Base-by-base conservation (phyloP, 345 rosid species). In the Pseudoturritis turrita region DNA sequence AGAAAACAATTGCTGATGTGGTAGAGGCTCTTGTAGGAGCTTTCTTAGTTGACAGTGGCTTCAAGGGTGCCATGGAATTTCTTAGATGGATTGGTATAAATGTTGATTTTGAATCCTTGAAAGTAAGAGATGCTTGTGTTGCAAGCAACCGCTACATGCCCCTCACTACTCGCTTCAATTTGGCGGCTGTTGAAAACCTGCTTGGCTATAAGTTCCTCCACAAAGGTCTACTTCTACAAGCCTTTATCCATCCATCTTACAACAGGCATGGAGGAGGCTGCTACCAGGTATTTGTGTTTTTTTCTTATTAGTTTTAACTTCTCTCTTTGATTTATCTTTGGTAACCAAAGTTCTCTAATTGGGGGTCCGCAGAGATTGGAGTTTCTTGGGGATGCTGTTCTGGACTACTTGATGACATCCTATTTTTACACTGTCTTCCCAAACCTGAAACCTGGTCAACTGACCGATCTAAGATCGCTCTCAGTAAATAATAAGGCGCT, bases 331-430 rank as follows among this genome's bases (percentile, higher is more conserved):
- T 43, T n/a, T 8, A 33, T 77, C 15, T 33, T 18, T 65, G 17
- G 37, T 54, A 63, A 70, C 54, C 75, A 69, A 47, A 51, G 29
- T 46, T 70, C 18, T 49, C 15, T 70, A 52, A 69, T 25, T 76
- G 58, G 70, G 68, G 43, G 37, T 70, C 35, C 3, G 37, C 88
- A 93, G 98, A 86, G 98, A 82, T 76, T 93, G 81, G 98, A 93
- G 87, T 93, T 93, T 84, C 94, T 93, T 58, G 98, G 98, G 80
- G 98, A 93, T 74, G 97, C 98, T 70, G 87, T 89, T 72, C 80
- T 90, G 87, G 98, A 93, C 83, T 93, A 88, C 80, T 81, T 90
- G 76, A 89, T 93, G 70, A 87, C 93, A 12, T 93, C 97, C 50
- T 90, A 85, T 82, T 84, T 88, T 18, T 93, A 81, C 79, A 81